A percentile compares a stretch with the other conserved stretches of the same genome.
These are phyloP conservation scores for Entomortierella beljakovae DNA, from an alignment of 192 early-diverging fungal species.

Conservation along the genomic window DNA sequence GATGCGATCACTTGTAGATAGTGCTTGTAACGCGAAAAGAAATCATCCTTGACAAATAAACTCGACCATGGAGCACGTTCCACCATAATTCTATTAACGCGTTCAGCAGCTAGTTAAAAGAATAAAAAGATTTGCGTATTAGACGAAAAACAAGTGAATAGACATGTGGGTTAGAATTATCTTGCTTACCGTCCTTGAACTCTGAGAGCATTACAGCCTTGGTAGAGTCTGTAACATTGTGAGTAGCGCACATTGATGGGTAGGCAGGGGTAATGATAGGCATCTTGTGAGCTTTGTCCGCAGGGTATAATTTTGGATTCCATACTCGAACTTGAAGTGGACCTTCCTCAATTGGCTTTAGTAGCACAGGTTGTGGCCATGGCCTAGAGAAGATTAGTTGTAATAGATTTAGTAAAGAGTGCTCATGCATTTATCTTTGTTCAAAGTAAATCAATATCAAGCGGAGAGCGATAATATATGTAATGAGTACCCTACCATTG, in stretches of 20 bases:
- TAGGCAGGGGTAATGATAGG: conserved; percentile 99
- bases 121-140: background rate
- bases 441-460: conserved; percentile 12
- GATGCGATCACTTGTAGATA: conserved; percentile 92
- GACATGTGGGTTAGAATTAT: background rate
- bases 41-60: conserved; percentile 90
- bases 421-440: background rate
- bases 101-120: conserved; percentile 66
- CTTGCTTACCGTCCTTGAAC: conserved; percentile 69
- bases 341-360: conserved; percentile 90
- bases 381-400: conserved; percentile 56
- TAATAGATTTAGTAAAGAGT: background rate
- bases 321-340: conserved; percentile 90
- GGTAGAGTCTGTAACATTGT: conserved; percentile 94
- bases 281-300: conserved; percentile 89
- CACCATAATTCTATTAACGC: conserved; percentile 81
- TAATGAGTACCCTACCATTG: conserved; percentile 69
- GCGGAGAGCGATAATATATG: too few species aligned
- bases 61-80: conserved; percentile 82
- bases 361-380: conserved; percentile 94
- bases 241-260: conserved; percentile 97
- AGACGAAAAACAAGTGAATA: background rate
- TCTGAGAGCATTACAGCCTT: conserved; percentile 85
- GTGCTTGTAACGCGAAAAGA: conserved; percentile 87
- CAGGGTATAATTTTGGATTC: conserved; percentile 92